A percentile compares a stretch with the other conserved stretches of the same genome.
Evolutionary conservation across 108 stramenopile genomes (phyloP).

Genomic region (Cyclotella choctawhatcheeana): DNA sequence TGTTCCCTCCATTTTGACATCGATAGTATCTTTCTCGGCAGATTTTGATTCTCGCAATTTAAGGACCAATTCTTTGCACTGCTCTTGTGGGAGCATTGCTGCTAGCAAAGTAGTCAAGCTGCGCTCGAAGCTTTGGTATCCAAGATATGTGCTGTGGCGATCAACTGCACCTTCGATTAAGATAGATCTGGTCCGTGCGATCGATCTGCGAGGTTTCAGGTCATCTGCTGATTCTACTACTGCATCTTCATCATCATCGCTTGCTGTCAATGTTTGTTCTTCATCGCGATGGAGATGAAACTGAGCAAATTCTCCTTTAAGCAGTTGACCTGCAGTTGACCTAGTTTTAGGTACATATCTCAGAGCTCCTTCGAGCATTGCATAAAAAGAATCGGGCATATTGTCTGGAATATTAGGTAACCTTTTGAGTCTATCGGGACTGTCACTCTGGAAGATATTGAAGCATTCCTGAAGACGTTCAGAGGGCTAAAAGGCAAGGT

Average conservation of each 20-base stretch:
- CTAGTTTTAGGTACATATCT: constrained; percentile 67
- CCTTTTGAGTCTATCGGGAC: constrained; percentile 43
- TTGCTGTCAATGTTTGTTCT: not conserved
- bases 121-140: constrained; percentile 76
- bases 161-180: constrained; percentile 55
- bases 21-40: no score
- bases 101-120: constrained; percentile 71
- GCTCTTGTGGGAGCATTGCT: constrained; percentile 57
- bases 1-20: not conserved
- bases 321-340: constrained; percentile 61
- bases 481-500: constrained; percentile 55
- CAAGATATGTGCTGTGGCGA: constrained; percentile 64
- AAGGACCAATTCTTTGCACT: constrained; percentile 40
- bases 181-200: constrained; percentile 32
- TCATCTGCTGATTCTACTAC: constrained; percentile 9
- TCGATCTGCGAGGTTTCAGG: not conserved
- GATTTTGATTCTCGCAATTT: constrained; percentile 36
- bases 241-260: constrained; percentile 46
- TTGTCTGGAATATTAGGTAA: constrained; percentile 78
- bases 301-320: constrained; percentile 71
- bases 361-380: constrained; percentile 69
- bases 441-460: constrained; percentile 62
- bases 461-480: constrained; percentile 77
- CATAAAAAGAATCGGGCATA: constrained; percentile 77
- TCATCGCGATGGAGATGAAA: constrained; percentile 61